Evolutionary conservation across 2,329 filamentous ascomycete species (phyloP), one percentile per base, ranked within the genome.

Genomic region (Byssothecium circinans): DNA sequence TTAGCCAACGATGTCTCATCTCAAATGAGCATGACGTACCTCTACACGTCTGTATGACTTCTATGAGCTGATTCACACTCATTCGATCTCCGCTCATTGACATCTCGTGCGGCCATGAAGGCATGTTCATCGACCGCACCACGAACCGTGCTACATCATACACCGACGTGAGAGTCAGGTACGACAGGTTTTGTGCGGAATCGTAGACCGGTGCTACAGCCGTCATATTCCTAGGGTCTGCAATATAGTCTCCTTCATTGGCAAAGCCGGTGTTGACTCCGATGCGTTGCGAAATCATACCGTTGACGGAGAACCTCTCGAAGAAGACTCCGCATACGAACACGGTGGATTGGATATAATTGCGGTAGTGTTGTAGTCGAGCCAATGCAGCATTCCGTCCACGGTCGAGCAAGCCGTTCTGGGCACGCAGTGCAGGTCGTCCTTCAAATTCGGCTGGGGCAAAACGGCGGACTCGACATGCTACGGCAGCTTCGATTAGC

Each of bases 361-460:
- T 69, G 1, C 74, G 71, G 66, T 81, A 84, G 40, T 82, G 75
- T 39, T 78, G 75, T 3, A 89, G 71, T 14, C 80, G 74, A 1
- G 75, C 73, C 5, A 85, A 72, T 1, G 84, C 84, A n/a, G 76
- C 74, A 10, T 74, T 73, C 18, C 80, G 81, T 17, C 79, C 80
- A 37, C 81, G 81, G 64, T 89, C 84, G 19, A 88, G 72, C 2
- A 82, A 78, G 47, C 87, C 84, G 45, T 76, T 72, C 4, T 73
- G 60, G 1, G 80, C 77, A 40, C 86, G 77, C 36, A 80, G 75
- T 15, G 71, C 69, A 14, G 87, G 75, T 25, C 75, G 75, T 1
- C 87, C 87, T 71, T 89, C 86, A 57, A 90, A 91, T 58, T 90
- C 87, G 6, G 87, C 86, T 1, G 88, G 87, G 3, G 88, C 83